phyloP scores from a whole-genome alignment of 2,329 filamentous ascomycete genomes.

The Aspergillus alliaceus region DNA sequence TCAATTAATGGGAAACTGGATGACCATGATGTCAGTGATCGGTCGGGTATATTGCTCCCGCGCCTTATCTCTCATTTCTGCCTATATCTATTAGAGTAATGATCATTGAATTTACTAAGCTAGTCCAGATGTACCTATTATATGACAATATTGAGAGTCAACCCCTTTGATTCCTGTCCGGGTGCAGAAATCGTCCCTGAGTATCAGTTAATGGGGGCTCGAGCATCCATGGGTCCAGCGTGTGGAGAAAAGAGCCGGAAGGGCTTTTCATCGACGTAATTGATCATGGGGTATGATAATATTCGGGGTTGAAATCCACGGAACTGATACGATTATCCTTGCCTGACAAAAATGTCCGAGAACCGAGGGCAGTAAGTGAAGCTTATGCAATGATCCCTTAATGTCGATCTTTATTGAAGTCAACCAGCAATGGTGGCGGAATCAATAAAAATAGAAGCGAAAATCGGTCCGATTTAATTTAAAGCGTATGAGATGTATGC shows the following conservation, averaged over 20 bases:
- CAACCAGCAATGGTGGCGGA: background rate
- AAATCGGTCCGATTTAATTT: background rate
- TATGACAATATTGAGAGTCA: too few relatives aligned
- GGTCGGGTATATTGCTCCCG: background rate
- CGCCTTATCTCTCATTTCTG: too few relatives aligned
- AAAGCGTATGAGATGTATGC: background rate
- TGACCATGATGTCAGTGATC: conserved; percentile 14
- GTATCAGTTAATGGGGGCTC: background rate
- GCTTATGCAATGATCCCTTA: background rate
- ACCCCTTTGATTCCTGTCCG: too few relatives aligned
- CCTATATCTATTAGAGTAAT: too few relatives aligned
- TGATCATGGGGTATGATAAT: background rate
- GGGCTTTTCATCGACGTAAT: background rate
- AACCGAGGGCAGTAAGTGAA: background rate
- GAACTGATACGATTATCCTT: background rate
- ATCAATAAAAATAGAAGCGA: background rate
- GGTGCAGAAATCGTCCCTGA: too few relatives aligned
- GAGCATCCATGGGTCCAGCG: background rate
- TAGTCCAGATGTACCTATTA: too few relatives aligned
- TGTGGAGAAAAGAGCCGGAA: conserved; percentile 1
- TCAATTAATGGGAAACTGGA: background rate
- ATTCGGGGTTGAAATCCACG: background rate
- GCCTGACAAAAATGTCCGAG: background rate
- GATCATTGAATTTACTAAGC: too few relatives aligned
- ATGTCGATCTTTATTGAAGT: background rate